Evolutionary conservation across 306 rosid species (phyloP).

Genomic region (Pachyrhizus erosus): DNA sequence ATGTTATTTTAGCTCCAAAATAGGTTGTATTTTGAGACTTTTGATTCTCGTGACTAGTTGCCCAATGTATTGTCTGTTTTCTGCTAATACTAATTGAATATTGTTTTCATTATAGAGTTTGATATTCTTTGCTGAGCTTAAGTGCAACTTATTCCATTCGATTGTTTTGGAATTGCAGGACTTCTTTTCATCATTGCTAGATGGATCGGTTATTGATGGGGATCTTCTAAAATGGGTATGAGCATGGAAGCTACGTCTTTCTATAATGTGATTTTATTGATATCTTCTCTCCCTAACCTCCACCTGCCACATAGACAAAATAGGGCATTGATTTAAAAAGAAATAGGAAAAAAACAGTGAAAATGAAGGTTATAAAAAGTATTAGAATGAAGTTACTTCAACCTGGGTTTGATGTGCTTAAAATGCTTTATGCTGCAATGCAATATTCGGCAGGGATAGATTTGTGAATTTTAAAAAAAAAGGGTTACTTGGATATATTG

Average conservation of each 20-base stretch:
- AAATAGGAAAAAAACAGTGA: background rate
- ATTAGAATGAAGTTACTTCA: background rate
- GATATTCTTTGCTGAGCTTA: slow-evolving; percentile 6
- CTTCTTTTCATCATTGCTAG: slow-evolving; percentile 70
- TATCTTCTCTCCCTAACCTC: background rate
- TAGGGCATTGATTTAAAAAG: background rate
- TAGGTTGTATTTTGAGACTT: background rate
- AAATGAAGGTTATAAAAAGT: background rate
- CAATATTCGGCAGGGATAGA: background rate
- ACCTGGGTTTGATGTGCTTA: background rate
- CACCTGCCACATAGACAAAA: background rate
- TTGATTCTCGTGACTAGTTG: slow-evolving; percentile 3
- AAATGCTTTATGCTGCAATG: background rate
- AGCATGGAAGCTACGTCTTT: slow-evolving; percentile 20
- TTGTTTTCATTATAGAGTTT: background rate
- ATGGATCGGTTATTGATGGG: slow-evolving; percentile 78
- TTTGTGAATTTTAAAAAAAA: background rate
- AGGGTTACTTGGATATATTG: background rate
- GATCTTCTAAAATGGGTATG: slow-evolving; percentile 92
- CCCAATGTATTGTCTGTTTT: slow-evolving; percentile 24
- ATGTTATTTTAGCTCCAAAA: background rate
- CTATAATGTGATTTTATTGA: slow-evolving; percentile 1
- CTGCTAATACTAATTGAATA: background rate
- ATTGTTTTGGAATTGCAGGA: slow-evolving; percentile 61
- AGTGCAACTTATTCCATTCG: slow-evolving; percentile 16